Evolutionary conservation across 441 rosid species (phyloP), one percentile per base, ranked within the genome.

Genomic region (Breynia disticha): DNA sequence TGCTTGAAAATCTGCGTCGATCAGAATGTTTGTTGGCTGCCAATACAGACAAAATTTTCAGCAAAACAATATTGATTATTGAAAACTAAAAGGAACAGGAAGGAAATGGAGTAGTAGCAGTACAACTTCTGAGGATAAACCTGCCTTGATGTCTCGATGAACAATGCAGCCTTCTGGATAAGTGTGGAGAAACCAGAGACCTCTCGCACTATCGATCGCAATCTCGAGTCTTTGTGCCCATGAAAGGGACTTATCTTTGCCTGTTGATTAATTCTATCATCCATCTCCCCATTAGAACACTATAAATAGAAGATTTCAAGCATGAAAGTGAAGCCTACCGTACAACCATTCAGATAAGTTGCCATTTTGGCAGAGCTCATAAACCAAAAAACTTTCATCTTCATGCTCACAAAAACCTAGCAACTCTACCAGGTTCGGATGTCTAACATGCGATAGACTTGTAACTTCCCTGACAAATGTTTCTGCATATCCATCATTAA

Each of bases 1-100:
- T 19, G 83, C 86, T 57, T 72, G 76, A 16, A 82, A 76, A 24
- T 72, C 62, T 11, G 67, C 72, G 49, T 49, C 47, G 16, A 82
- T 67, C 38, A 82, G 82, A 60, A 82, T 82, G 66, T 79, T 82
- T 15, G 86, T 79, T 1, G 89, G 86, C 80, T 82, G 67, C 56
- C 37, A 43, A 32, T 16, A 58, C 19, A 46, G 20, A 28, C 8
- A 9, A 28, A 28, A 28, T 28, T 28, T 28, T 28, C 7, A 28
- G 35, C 7, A 3, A 28, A 28, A 28, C 35, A 14, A 43, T 10
- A 28, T 17, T 32, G 18, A 24, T 13, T 39, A 41, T 38, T 11
- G 38, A 55, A 52, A 15, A 55, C 37, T 37, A 44, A 46, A 51
- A 49, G 50, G 9, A 16, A 43, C 38, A 16, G 61, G 46, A 4